These are phyloP conservation scores for Scutellaria barbata DNA, from an alignment of 257 asterid genomes.

Conservation along the genomic window DNA sequence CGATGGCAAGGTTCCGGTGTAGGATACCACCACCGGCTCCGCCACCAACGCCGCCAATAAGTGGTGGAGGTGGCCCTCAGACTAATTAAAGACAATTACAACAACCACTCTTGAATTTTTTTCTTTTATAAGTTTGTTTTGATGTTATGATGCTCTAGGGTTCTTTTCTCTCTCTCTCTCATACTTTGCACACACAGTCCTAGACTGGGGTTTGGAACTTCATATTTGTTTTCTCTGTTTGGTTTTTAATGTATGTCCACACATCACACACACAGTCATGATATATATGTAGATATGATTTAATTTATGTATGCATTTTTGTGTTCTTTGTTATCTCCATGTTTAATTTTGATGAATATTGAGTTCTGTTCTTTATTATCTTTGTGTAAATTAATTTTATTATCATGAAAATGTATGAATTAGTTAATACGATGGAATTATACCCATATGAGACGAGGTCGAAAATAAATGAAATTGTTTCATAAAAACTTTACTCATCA, in stretches of 20 bases:
- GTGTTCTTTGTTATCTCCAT: neutral
- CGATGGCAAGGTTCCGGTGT: constrained; percentile 14
- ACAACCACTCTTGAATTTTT: neutral
- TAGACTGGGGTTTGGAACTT: constrained; percentile 34
- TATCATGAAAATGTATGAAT: neutral
- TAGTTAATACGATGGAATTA: neutral
- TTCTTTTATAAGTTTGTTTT: neutral
- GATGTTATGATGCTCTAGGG: neutral
- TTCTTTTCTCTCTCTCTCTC: neutral
- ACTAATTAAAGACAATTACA: constrained; percentile 18
- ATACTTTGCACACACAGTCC: neutral
- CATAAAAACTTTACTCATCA: no score
- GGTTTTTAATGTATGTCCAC: constrained; percentile 26
- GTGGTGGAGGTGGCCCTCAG: constrained; percentile 34
- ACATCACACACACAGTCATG: neutral
- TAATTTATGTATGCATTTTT: neutral
- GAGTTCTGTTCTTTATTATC: neutral
- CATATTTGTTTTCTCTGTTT: constrained; percentile 32
- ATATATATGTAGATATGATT: neutral
- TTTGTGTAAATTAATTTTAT: no score
- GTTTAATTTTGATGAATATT: neutral
- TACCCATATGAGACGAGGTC: no score
- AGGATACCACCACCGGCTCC: constrained; percentile 34
- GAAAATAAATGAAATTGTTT: no score
- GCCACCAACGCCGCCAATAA: constrained; percentile 35